phyloP scores from a whole-genome alignment of 768 basidiomycete genomes.

The Hygrophoropsis aurantiaca region DNA sequence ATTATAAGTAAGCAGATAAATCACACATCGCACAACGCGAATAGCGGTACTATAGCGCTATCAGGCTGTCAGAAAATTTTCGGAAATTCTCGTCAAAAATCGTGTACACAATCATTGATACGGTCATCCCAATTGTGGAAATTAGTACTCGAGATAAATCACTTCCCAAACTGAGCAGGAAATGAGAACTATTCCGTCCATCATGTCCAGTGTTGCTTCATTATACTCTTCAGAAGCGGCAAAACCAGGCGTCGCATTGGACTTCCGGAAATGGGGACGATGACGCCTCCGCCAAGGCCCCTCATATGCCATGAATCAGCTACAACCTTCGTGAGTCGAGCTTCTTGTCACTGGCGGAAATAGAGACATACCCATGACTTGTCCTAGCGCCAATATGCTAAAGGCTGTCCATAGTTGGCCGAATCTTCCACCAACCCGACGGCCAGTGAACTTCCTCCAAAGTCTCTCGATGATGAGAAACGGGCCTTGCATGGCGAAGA shows the following conservation, averaged over 20 bases:
- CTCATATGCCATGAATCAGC: constrained; percentile 73
- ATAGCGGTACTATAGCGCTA: no score
- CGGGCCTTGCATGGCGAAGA: constrained; percentile 68
- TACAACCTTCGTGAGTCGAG: constrained; percentile 21
- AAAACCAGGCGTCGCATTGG: constrained; percentile 48
- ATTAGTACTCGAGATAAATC: no score
- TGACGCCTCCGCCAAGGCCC: constrained; percentile 65
- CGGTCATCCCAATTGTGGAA: no score
- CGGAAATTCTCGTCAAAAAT: no score
- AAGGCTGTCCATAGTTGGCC: constrained; percentile 73
- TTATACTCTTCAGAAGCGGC: constrained; percentile 21
- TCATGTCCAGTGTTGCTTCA: no score
- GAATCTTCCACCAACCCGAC: constrained; percentile 53
- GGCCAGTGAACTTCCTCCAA: constrained; percentile 59
- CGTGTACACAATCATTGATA: no score
- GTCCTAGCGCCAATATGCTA: constrained; percentile 58
- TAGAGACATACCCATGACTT: constrained; percentile 57
- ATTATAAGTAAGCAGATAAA: no score
- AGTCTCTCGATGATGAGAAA: constrained; percentile 61
- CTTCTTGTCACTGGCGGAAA: not conserved
- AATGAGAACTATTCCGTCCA: no score
- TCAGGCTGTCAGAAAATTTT: no score
- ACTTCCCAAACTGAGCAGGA: no score
- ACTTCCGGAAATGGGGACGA: constrained; percentile 62
- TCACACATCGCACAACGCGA: no score